Percentiles rank a stretch among this genome's conserved stretches.
These are phyloP conservation scores for Sarcodon aspratus DNA, from an alignment of 768 basidiomycete genomes.

Conservation along the genomic window DNA sequence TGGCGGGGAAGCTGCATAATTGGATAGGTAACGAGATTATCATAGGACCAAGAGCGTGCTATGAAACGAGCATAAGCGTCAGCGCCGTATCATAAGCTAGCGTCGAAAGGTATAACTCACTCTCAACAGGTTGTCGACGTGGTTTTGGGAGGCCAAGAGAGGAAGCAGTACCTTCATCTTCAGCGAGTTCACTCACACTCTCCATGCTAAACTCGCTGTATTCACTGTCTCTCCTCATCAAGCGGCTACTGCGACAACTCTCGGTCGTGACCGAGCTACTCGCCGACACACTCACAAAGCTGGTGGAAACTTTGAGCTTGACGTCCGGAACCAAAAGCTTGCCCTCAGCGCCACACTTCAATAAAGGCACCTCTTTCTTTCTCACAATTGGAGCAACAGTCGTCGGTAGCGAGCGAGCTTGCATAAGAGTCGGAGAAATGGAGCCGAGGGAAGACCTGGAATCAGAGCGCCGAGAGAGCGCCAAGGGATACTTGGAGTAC, in stretches of 20 bases:
- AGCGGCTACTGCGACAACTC: slow-evolving; percentile 20
- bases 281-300: slow-evolving; percentile 3
- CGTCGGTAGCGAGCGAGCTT: slow-evolving; percentile 22
- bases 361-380: slow-evolving; percentile 39
- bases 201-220: slow-evolving; percentile 9
- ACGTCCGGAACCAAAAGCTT: slow-evolving; percentile 47
- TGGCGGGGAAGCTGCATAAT: slow-evolving; percentile 44
- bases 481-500: slow-evolving; percentile 42
- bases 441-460: slow-evolving; percentile 29
- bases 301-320: slow-evolving; percentile 16
- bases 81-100: slow-evolving; percentile 2
- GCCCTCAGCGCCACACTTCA: slow-evolving; percentile 53
- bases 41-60: slow-evolving; percentile 73
- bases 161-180: slow-evolving; percentile 15
- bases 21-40: slow-evolving; percentile 59
- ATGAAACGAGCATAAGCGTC: not conserved
- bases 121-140: slow-evolving; percentile 31
- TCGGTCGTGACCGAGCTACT: not conserved
- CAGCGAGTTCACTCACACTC: slow-evolving; percentile 7
- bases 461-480: slow-evolving; percentile 44
- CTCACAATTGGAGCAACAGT: slow-evolving; percentile 13
- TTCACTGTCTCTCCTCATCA: slow-evolving; percentile 15
- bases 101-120: slow-evolving; percentile 23
- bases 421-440: slow-evolving; percentile 21
- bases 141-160: not conserved